phyloP scores from a whole-genome alignment of 371 early-diverging fungal genomes.

The Chytridiales sp. region DNA sequence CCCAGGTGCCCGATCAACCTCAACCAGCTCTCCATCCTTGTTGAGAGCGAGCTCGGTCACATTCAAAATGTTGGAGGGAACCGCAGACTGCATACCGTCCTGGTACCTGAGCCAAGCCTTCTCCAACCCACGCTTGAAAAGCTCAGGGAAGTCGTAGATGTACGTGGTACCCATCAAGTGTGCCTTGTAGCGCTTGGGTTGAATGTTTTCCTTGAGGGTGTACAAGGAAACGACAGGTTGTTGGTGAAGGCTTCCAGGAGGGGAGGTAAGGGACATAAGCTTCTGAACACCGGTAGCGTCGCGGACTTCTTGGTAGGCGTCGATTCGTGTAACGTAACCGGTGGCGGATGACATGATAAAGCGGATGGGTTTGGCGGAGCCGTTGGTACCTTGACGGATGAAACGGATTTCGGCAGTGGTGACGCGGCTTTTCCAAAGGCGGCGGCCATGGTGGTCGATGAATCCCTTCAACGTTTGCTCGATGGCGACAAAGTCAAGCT shows the following conservation, averaged over 20 bases:
- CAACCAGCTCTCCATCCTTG: slow-evolving; percentile 73
- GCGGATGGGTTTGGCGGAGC: slow-evolving; percentile 65
- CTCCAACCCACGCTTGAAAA: slow-evolving; percentile 85
- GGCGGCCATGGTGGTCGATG: slow-evolving; percentile 90
- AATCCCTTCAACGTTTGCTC: slow-evolving; percentile 84
- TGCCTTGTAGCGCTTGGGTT: slow-evolving; percentile 96
- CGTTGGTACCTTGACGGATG: slow-evolving; percentile 40
- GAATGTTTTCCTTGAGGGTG: slow-evolving; percentile 91
- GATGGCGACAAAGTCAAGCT: slow-evolving; percentile 80
- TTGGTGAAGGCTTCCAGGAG: slow-evolving; percentile 82
- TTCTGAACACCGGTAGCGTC: slow-evolving; percentile 48
- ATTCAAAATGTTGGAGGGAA: slow-evolving; percentile 71
- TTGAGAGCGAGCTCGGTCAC: slow-evolving; percentile 87
- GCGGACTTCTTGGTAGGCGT: slow-evolving; percentile 82
- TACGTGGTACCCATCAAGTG: slow-evolving; percentile 97
- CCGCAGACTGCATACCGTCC: slow-evolving; percentile 38
- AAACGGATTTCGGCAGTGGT: slow-evolving; percentile 94
- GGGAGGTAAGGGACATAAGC: slow-evolving; percentile 66
- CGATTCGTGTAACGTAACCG: slow-evolving; percentile 87
- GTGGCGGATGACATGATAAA: slow-evolving; percentile 89
- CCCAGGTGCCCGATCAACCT: slow-evolving; percentile 82
- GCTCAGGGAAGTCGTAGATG: slow-evolving; percentile 96
- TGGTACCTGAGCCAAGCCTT: slow-evolving; percentile 62
- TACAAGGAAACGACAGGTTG: slow-evolving; percentile 82
- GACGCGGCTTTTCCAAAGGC: slow-evolving; percentile 92